Conservation (phyloP, 2,329 filamentous ascomycete species). For the Endoconidiophora laricicola region DNA sequence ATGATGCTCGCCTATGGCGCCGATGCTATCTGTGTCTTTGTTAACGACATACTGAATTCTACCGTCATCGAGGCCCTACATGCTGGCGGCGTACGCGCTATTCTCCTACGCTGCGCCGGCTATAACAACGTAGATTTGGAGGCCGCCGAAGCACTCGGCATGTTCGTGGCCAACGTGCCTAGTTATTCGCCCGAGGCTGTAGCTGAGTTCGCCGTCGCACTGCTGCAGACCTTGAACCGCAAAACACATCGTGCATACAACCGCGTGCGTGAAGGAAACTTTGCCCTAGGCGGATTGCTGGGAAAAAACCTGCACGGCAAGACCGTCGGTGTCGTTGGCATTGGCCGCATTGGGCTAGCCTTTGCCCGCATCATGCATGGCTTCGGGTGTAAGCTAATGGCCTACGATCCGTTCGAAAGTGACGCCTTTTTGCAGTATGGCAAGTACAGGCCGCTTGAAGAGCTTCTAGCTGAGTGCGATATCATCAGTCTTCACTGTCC, state of each 20-base stretch:
- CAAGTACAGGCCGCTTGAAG: conserved; percentile 35
- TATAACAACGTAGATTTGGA: conserved; percentile 50
- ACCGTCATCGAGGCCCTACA: conserved; percentile 35
- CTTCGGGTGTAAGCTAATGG: conserved; percentile 46
- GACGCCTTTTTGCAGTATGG: conserved; percentile 33
- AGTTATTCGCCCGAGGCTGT: conserved; percentile 54
- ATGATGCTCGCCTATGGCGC: conserved; percentile 34
- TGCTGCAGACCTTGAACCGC: conserved; percentile 50
- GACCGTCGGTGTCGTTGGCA: conserved; percentile 49
- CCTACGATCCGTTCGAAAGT: conserved; percentile 39
- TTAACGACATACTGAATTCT: conserved; percentile 42
- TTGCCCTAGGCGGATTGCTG: conserved; percentile 45
- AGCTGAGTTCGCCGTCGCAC: conserved; percentile 51
- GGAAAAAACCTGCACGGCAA: conserved; percentile 45
- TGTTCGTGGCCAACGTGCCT: conserved; percentile 50
- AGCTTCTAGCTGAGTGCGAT: conserved; percentile 38
- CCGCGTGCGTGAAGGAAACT: conserved; percentile 52
- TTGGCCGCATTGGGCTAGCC: conserved; percentile 47
- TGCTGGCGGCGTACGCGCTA: conserved; percentile 33
- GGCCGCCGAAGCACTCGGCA: conserved; percentile 33
- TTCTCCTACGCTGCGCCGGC: conserved; percentile 51
- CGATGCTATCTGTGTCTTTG: conserved; percentile 49
- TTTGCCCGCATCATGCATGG: conserved; percentile 45
- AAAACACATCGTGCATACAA: conserved; percentile 53
- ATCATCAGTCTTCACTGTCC: conserved; percentile 52